A percentile compares a stretch with the other conserved stretches of the same genome.
These are phyloP conservation scores for Globisporangium paddicum DNA, from an alignment of 352 stramenopile genomes.

Conservation along the genomic window DNA sequence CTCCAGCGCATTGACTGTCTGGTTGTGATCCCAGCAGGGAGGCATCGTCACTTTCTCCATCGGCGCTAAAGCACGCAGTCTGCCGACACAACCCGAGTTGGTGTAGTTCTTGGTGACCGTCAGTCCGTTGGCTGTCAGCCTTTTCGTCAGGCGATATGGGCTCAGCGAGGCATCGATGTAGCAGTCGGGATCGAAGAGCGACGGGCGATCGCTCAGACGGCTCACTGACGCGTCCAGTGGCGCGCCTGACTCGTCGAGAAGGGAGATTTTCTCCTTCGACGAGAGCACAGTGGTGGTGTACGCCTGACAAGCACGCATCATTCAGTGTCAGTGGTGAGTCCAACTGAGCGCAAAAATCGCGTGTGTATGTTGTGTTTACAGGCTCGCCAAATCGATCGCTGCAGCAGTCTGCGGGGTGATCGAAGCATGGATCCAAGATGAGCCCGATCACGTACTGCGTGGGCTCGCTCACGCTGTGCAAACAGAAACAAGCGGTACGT, in stretches of 20 bases:
- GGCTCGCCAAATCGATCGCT: constrained; percentile 77
- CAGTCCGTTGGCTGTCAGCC: constrained; percentile 30
- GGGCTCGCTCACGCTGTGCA: constrained; percentile 35
- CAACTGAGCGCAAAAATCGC: neutral
- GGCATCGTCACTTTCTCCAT: constrained; percentile 49
- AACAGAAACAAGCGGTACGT: neutral
- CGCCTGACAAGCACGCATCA: constrained; percentile 18
- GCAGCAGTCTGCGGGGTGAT: constrained; percentile 59
- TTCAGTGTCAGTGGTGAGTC: neutral
- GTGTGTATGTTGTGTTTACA: constrained; percentile 15
- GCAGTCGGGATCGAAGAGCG: constrained; percentile 66
- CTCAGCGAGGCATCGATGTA: constrained; percentile 48
- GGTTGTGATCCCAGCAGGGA: constrained; percentile 83
- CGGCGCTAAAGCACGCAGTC: constrained; percentile 39
- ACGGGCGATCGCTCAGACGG: constrained; percentile 62
- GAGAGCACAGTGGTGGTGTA: constrained; percentile 35
- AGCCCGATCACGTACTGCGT: constrained; percentile 75
- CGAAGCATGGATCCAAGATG: constrained; percentile 76
- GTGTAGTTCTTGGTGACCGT: constrained; percentile 46
- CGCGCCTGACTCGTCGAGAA: constrained; percentile 63
- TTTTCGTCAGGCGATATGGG: constrained; percentile 61
- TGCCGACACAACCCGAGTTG: constrained; percentile 49
- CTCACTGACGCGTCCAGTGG: constrained; percentile 55
- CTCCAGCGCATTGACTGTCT: constrained; percentile 55
- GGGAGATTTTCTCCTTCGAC: constrained; percentile 49